Evolutionary conservation across 164 flowering plant species (phyloP), one percentile per base, ranked within the genome.

Genomic region (Sextonia rubra): DNA sequence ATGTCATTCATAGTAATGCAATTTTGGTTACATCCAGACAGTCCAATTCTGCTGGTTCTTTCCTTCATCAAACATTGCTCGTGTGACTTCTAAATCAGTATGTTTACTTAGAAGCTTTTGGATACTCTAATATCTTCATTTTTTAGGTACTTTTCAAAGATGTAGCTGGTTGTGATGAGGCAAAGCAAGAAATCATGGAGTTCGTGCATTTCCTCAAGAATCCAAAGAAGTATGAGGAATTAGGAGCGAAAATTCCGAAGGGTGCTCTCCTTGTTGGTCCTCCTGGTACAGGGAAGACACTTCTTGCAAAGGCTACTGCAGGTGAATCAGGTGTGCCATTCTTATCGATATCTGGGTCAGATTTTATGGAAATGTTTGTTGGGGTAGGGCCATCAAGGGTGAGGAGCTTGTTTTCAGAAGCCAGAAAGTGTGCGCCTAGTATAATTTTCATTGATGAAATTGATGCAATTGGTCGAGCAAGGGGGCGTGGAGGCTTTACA

Each of bases 111-210:
- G n/a, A 24, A 15, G n/a, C n/a, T n/a, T n/a, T n/a, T n/a, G n/a
- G n/a, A n/a, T n/a, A n/a, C n/a, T n/a, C n/a, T n/a, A 69, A 61
- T 63, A 3, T 23, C 47, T 67, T 37, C 25, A 6, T 18, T 63
- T 18, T 72, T 60, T 80, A 93, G 98, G 78, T 91, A 24, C 90
- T 56, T 82, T 93, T 93, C 74, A 90, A 88, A 79, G 97, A 93
- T 87, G 97, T 94, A 61, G 97, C 94, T 85, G 97, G 97, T 27
- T 89, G 93, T 84, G 98, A 94, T 80, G 97, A 94, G 75, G 98
- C 98, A 71, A 94, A 94, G 81, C 93, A 87, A 80, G 98, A 94
- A 80, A 89, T 94, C 64, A 91, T 92, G 97, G 98, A 94, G 76
- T 90, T 94, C 81, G 97, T 94, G 61, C 97, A 92, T 78, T 92